These are phyloP conservation scores for Cladosporium sp. DNA, from an alignment of 2,329 filamentous ascomycete genomes.

Conservation along the genomic window DNA sequence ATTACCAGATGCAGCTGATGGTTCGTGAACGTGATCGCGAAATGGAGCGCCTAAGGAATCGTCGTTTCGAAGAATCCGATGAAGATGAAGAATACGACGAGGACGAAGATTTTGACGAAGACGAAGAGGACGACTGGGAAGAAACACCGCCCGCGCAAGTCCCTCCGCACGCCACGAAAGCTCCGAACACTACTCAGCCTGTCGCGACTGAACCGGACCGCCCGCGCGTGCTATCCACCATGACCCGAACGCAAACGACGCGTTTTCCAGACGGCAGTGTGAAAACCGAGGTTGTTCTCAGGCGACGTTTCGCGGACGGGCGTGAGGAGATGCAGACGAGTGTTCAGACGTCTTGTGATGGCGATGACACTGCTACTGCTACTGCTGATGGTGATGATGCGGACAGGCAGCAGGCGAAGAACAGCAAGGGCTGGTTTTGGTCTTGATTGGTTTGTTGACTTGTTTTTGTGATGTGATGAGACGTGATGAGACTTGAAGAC, in stretches of 20 bases:
- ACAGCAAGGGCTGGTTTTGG: slow-evolving; percentile 29
- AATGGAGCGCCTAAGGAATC: no score
- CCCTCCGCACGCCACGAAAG: no score
- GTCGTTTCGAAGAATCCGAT: background rate
- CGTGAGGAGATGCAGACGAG: slow-evolving; percentile 55
- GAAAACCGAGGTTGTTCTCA: slow-evolving; percentile 53
- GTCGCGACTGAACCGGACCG: no score
- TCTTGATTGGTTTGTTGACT: background rate
- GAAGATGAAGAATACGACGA: slow-evolving; percentile 6
- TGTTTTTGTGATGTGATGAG: no score
- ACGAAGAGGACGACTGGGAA: no score
- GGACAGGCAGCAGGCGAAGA: slow-evolving; percentile 5
- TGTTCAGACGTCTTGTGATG: slow-evolving; percentile 38
- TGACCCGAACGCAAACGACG: slow-evolving; percentile 53
- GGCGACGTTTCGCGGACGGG: slow-evolving; percentile 56
- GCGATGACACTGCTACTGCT: background rate
- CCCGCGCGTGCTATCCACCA: slow-evolving; percentile 47
- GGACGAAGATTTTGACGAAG: background rate
- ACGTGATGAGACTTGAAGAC: no score
- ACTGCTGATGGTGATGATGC: background rate
- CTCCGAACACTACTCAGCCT: no score
- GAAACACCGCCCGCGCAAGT: no score
- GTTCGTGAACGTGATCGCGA: no score
- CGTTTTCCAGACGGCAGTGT: slow-evolving; percentile 54
- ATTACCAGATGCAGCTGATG: no score